Conservation (phyloP, 1,284 basidiomycete genomes). For the Cystobasidium sp. region DNA sequence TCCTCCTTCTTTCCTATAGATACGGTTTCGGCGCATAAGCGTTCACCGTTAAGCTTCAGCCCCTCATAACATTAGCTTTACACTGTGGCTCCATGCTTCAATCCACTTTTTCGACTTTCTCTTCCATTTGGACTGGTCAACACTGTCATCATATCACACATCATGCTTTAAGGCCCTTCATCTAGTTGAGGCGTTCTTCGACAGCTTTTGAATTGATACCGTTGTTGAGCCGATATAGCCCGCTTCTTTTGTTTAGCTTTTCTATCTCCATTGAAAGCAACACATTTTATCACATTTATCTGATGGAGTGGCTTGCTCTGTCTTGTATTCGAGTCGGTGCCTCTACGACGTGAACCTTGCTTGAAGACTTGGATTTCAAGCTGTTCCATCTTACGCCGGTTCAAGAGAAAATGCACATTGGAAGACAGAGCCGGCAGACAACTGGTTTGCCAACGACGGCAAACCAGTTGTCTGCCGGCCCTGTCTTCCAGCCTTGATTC, state of each 20-base stretch:
- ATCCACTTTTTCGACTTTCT: slow-evolving; percentile 15
- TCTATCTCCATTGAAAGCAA: neutral
- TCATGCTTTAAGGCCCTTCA: neutral
- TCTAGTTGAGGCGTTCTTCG: neutral
- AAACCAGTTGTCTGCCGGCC: too few species aligned
- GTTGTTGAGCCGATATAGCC: slow-evolving; percentile 23
- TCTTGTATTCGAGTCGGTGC: neutral
- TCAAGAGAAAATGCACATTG: too few species aligned
- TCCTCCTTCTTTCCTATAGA: slow-evolving; percentile 9
- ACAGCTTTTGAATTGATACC: neutral
- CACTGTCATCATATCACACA: neutral
- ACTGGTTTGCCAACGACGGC: too few species aligned
- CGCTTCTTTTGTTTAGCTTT: slow-evolving; percentile 20
- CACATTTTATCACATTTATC: neutral
- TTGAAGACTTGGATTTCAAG: too few species aligned
- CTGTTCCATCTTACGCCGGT: too few species aligned
- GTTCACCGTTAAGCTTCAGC: slow-evolving; percentile 21
- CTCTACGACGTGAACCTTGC: neutral
- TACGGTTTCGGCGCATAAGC: slow-evolving; percentile 68
- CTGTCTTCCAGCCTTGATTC: too few species aligned
- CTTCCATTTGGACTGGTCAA: slow-evolving; percentile 12
- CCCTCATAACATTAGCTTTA: neutral
- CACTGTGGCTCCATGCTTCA: neutral
- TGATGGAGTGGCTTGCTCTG: neutral
- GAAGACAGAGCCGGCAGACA: too few species aligned